Base-by-base conservation (phyloP, 2,329 filamentous ascomycete species). In the Colletotrichum somersetense region DNA sequence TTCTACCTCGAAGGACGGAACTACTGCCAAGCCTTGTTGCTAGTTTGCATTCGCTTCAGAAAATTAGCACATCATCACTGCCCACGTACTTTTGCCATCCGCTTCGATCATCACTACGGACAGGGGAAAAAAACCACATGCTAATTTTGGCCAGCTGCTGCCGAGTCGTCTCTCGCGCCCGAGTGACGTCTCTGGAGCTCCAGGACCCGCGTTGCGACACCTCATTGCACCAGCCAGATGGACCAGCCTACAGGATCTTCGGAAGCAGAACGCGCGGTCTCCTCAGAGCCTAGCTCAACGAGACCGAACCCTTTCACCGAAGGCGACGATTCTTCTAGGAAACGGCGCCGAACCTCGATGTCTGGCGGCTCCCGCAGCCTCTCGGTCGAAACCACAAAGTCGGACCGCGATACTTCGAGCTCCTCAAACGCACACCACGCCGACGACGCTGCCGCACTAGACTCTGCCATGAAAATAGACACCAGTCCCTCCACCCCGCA, bases 221-320 rank as follows among this genome's bases (percentile, higher is more conserved):
- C 76, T 77, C 75, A 77, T 78, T 79, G 77, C 79, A 79, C 79
- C 81, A 83, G 79, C 82, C 86, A 84, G 83, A 89, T 89, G 87
- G 87, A 88, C 84, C 84, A 82, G 80, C 81, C 83, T 79, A 83
- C 84, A 78, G 83, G 78, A 78, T 82, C 84, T 75, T 81, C 83
- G 78, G 86, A 88, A 81, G 83, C 83, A 85, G 87, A 89, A 83
- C 87, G 88, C 81, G 86, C 87, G 78, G 84, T 85, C 81, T 91
- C 89, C 77, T 87, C 88, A 81, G 90, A 92, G 83, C 87, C 88
- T 80, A 86, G 86, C 80, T 88, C 89, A 77, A 89, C 87, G 76
- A 87, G 90, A 74, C 88, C 88, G 64, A 91, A 91, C 75, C 90
- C 90, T 52, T 91, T 91, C 79, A 86, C 90, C 81, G 89, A 91